Evolutionary conservation across 768 basidiomycete species (phyloP).

Genomic region (Phylloporus sp.): DNA sequence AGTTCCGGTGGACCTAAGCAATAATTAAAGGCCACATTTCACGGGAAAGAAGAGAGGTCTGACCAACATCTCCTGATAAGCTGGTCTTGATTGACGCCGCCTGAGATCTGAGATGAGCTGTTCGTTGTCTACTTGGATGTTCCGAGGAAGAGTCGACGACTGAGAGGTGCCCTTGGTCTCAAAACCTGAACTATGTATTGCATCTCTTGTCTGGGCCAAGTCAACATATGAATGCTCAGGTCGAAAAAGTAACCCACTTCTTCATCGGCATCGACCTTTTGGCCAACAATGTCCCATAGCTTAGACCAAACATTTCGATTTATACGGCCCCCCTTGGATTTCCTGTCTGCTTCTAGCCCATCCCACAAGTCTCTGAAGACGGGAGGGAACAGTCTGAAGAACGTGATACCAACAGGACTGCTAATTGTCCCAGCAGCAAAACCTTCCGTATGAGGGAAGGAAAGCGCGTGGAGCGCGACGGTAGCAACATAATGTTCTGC

Average conservation of each 20-base stretch:
- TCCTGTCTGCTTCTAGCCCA: slow-evolving; percentile 68
- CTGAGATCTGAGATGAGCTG: slow-evolving; percentile 55
- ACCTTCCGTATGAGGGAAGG: slow-evolving; percentile 57
- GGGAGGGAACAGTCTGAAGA: slow-evolving; percentile 75
- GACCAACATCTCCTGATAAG: slow-evolving; percentile 89
- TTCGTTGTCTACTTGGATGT: slow-evolving; percentile 33
- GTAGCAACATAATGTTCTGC: slow-evolving; percentile 90
- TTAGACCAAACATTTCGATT: slow-evolving; percentile 72
- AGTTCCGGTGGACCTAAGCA: slow-evolving; percentile 69
- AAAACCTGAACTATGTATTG: slow-evolving; percentile 14
- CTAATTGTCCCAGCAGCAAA: slow-evolving; percentile 51
- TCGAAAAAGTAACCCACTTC: slow-evolving; percentile 35
- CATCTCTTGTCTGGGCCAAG: slow-evolving; percentile 15
- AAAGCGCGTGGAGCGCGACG: slow-evolving; percentile 75
- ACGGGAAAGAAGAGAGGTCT: slow-evolving; percentile 25
- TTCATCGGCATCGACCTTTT: slow-evolving; percentile 43
- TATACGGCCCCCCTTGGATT: slow-evolving; percentile 50
- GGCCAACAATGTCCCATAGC: slow-evolving; percentile 56
- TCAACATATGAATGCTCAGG: not conserved
- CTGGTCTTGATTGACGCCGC: slow-evolving; percentile 52
- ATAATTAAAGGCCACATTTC: too few species aligned
- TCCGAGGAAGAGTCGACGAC: slow-evolving; percentile 3
- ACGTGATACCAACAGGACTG: slow-evolving; percentile 49
- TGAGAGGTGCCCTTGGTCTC: slow-evolving; percentile 17
- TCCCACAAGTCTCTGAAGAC: slow-evolving; percentile 90